Evolutionary conservation across 2,329 filamentous ascomycete species (phyloP), one percentile per base, ranked within the genome.

Genomic region (Tolypocladium inflatum): DNA sequence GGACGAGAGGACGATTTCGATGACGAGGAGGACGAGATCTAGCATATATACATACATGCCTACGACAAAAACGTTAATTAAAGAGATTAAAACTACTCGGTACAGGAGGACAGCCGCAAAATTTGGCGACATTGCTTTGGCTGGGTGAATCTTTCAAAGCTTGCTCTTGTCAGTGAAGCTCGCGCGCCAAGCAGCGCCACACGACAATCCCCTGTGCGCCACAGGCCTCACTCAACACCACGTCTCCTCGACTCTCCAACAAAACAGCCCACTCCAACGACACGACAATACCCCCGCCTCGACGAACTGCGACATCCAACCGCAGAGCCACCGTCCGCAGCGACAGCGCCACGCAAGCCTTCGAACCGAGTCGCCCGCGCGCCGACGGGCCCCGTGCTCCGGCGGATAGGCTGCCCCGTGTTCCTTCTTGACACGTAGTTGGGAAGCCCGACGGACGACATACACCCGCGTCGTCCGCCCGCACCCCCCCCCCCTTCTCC

Each of bases 1-100:
- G 93, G 92, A 1, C 83, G 86, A 62, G 94, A 97, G 75, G 94
- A 99, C 73, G 91, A 97, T 70, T 97, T 97, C 74, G 92, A 96
- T 65, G 92, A 96, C 59, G 91, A 96, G 68, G 91, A 97, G 67
- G 92, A 97, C 74, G 92, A 97, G 74, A 91, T 93, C 63, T 92
- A 61, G 57, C n/a, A n/a, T n/a, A n/a, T n/a, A n/a, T n/a, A n/a
- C n/a, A n/a, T n/a, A n/a, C n/a, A 11, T 17, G 11, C 41, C 19
- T 15, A 26, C 35, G 13, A n/a, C 35, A 9, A 15, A 50, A 11
- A 30, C 1, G 9, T 17, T 10, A 19, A 33, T 30, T 1, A 19
- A 19, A 50, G 2, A 19, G 2, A 19, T 50, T 4, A 48, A 23
- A 6, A 3, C 4, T 7, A 7, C 23, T 48, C 17, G 2, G 26